Evolutionary conservation across 2,329 filamentous ascomycete species (phyloP).

Genomic region (Aureobasidium sp.): DNA sequence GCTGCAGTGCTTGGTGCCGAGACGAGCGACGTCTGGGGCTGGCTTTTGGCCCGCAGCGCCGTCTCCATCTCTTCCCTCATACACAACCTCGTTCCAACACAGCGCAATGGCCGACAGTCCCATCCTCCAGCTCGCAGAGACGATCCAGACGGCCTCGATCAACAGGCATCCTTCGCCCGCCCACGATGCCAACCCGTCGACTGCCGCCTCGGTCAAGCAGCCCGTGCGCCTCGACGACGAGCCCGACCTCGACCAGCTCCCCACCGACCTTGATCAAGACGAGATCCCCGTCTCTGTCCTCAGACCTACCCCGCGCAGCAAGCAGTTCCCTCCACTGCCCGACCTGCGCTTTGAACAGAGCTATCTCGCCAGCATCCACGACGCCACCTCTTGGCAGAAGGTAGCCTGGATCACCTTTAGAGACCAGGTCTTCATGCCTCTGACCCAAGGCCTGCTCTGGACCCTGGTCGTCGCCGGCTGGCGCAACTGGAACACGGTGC

Average conservation of each 20-base stretch:
- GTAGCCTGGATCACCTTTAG: conserved; percentile 77
- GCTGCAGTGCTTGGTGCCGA: neutral
- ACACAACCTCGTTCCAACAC: neutral
- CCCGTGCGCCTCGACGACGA: conserved; percentile 45
- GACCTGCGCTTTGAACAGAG: conserved; percentile 97
- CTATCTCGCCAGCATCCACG: conserved; percentile 82
- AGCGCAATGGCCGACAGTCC: conserved; percentile 26
- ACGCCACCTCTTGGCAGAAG: conserved; percentile 70
- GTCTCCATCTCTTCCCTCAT: neutral
- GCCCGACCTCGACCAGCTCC: conserved; percentile 28
- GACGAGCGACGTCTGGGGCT: neutral
- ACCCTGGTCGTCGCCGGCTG: conserved; percentile 79
- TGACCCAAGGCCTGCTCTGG: conserved; percentile 84
- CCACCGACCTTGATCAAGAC: conserved; percentile 48
- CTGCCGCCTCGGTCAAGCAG: conserved; percentile 60
- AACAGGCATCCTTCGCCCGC: conserved; percentile 61
- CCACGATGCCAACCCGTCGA: conserved; percentile 76
- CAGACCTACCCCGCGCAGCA: conserved; percentile 46
- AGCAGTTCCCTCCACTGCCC: conserved; percentile 60
- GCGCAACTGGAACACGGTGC: conserved; percentile 72
- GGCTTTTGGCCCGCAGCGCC: neutral
- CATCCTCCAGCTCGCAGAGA: conserved; percentile 59
- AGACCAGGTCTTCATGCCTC: conserved; percentile 84
- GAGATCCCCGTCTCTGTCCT: conserved; percentile 64
- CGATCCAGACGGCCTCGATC: conserved; percentile 74